These are phyloP conservation scores for Ailanthus altissimus DNA, from an alignment of 345 rosid genomes.

Conservation along the genomic window DNA sequence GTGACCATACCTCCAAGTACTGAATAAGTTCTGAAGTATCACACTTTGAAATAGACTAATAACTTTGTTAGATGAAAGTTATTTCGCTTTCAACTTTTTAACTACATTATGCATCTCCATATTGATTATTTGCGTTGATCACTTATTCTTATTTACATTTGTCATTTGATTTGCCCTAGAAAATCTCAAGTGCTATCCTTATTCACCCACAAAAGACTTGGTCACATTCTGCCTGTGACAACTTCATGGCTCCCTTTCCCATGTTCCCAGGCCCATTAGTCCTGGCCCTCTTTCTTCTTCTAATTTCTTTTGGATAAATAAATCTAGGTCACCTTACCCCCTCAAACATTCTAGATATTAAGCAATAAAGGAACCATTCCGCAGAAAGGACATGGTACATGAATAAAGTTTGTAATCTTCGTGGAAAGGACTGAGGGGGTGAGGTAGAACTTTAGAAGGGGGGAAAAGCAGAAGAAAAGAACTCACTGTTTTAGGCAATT, in stretches of 20 bases:
- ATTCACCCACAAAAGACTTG: background rate
- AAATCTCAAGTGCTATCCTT: background rate
- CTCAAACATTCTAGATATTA: background rate
- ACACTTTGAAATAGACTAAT: background rate
- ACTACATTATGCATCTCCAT: background rate
- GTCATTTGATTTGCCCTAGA: background rate
- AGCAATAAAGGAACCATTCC: background rate
- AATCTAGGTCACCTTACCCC: background rate
- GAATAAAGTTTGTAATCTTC: constrained; percentile 26
- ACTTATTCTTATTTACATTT: constrained; percentile 8
- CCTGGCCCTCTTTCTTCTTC: background rate
- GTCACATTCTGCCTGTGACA: background rate
- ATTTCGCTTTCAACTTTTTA: no score
- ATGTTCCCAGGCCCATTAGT: background rate
- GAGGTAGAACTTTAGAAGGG: constrained; percentile 69
- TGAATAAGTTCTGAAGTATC: no score
- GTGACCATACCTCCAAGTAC: no score
- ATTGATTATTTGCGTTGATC: background rate
- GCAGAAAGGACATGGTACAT: background rate
- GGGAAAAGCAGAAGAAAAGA: background rate
- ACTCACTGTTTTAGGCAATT: constrained; percentile 73
- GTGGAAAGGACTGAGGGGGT: constrained; percentile 27
- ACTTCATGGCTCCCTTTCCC: background rate
- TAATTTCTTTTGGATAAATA: background rate
- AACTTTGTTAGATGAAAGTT: background rate